Conservation (phyloP, 2,329 filamentous ascomycete genomes). For the Lanzia echinophila region DNA sequence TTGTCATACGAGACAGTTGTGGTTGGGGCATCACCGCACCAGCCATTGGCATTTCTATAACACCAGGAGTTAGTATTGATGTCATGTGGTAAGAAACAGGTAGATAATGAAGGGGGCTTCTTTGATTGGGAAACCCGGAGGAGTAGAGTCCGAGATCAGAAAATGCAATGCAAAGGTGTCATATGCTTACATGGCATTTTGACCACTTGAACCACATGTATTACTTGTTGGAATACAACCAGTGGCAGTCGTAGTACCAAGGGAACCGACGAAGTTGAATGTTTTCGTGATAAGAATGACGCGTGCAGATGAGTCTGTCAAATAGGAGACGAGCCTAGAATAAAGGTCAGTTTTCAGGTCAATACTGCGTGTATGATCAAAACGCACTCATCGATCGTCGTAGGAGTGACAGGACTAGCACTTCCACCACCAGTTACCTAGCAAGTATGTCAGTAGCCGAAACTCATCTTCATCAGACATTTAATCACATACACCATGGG, state of each 20-base stretch:
- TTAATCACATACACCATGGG: not conserved
- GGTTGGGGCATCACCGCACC: conserved; percentile 7
- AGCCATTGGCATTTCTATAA: conserved; percentile 7
- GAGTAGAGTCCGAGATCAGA: too few species aligned
- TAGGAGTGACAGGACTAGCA: conserved; percentile 38
- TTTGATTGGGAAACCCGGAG: too few species aligned
- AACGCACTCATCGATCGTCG: conserved; percentile 1
- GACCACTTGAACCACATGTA: conserved; percentile 10
- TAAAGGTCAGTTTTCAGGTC: conserved; percentile 26
- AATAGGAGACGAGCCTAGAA: conserved; percentile 47
- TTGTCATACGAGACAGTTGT: conserved; percentile 11
- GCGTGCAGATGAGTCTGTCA: conserved; percentile 45
- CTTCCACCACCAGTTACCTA: conserved; percentile 48
- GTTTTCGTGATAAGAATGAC: conserved; percentile 52
- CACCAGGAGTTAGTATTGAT: too few species aligned
- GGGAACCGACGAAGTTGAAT: conserved; percentile 15
- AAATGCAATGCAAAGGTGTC: too few species aligned
- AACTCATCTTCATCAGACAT: not conserved
- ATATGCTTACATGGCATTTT: too few species aligned
- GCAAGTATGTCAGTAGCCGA: not conserved
- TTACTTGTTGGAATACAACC: conserved; percentile 10
- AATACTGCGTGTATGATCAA: not conserved
- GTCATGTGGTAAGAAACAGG: too few species aligned
- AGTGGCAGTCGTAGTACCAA: conserved; percentile 10
- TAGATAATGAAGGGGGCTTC: not conserved